Evolutionary conservation across 345 rosid species (phyloP).

Genomic region (Eucalyptus camaldulensis): DNA sequence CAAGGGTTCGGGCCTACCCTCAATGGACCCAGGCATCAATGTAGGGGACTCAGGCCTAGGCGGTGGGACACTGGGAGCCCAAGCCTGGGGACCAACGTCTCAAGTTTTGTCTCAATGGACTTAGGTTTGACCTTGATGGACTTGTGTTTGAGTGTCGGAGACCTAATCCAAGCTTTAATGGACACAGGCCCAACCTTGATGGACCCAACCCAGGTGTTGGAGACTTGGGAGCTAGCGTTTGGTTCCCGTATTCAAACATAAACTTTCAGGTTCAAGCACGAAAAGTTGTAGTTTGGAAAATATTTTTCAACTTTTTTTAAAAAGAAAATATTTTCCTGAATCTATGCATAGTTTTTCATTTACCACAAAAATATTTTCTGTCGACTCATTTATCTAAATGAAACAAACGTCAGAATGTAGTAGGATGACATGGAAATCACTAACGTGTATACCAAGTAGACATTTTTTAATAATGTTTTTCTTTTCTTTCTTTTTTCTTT

Average conservation of each 20-base stretch:
- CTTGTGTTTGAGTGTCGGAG: accelerated
- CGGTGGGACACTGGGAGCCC: not conserved
- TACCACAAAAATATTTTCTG: too few species aligned
- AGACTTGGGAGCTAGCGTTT: not conserved
- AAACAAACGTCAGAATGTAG: accelerated
- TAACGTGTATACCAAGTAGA: accelerated
- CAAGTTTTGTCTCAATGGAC: not conserved
- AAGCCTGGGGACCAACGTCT: not conserved
- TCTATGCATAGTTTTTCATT: not conserved
- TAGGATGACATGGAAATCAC: not conserved
- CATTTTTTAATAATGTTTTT: too few species aligned
- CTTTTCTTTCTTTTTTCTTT: not conserved
- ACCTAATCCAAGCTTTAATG: not conserved
- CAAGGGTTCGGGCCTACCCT: not conserved
- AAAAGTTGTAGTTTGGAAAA: too few species aligned
- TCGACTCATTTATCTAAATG: too few species aligned
- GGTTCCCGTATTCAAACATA: not conserved
- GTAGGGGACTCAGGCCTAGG: not conserved
- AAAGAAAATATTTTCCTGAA: not conserved
- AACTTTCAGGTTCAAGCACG: not conserved
- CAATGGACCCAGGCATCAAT: accelerated
- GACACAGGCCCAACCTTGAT: not conserved
- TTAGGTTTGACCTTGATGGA: not conserved
- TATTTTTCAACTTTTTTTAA: too few species aligned
- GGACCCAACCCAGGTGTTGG: not conserved